Base-by-base conservation (phyloP, 169 alveolate genomes). In the Perkinsus olseni region DNA sequence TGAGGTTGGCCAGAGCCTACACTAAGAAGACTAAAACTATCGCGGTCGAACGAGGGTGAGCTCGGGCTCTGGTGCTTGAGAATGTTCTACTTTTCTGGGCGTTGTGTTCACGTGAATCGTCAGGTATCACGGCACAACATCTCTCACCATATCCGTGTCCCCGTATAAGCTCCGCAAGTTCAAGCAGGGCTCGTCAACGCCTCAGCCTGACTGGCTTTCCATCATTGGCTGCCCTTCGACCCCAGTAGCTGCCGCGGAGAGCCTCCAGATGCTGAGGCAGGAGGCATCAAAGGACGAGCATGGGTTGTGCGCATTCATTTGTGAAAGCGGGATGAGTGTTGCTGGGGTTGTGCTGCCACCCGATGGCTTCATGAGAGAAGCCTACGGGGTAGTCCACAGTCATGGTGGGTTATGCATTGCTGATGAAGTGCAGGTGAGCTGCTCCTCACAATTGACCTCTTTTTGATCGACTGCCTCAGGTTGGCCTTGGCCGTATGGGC, bases 341-440 rank as follows among this genome's bases (percentile, higher is more conserved):
- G 91, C 50, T 74, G 94, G 94, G 4, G 93, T 39, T 8, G 91
- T 74, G 91, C 39, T 37, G 38, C 90, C 37, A 28, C 94, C 94
- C n/a, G 90, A 36, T 17, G 94, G 94, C 36, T 92, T 21, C 82
- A 50, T 93, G 50, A n/a, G 48, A 31, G 34, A 62, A 74, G 96
- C 91, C 6, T 94, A 93, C 91, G 82, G 93, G 38, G 28, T 36
- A 6, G 95, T 95, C 62, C 37, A 96, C 82, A 31, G 37, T 0
- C 92, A 31, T 38, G 96, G 96, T n/a, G 96, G 96, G n/a, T 17
- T 94, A 4, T 94, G 94, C 95, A 91, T 94, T 11, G 96, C 96
- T 0, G 96, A 95, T 91, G 96, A 95, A 39, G 96, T 95, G 4
- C 94, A 92, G 50, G 90, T 93, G 50, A 93, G 94, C 40, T 92